Conservation (phyloP, 2,329 filamentous ascomycete genomes). For the Apiospora hydei region DNA sequence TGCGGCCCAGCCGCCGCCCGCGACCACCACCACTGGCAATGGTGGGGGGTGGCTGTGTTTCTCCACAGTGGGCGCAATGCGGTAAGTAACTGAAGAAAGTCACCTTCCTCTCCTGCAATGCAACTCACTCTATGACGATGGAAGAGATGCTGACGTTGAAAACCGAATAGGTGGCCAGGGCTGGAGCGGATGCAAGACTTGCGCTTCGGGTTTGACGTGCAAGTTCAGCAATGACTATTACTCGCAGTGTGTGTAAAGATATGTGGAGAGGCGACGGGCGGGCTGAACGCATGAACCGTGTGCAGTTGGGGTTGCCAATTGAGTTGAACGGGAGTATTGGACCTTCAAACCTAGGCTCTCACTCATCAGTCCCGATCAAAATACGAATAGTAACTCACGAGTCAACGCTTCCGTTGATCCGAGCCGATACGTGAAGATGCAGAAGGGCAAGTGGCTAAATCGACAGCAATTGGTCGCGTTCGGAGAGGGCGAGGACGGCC, state of each 20-base stretch:
- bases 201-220: slow-evolving; percentile 45
- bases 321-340: neutral
- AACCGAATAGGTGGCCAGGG: slow-evolving; percentile 9
- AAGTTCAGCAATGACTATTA: slow-evolving; percentile 41
- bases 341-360: neutral
- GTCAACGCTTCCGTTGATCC: too few species aligned
- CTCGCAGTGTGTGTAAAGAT: slow-evolving; percentile 36
- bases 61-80: slow-evolving; percentile 14
- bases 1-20: slow-evolving; percentile 23
- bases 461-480: neutral
- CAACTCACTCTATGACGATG: neutral
- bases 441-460: neutral
- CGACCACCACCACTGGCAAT: neutral
- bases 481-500: neutral
- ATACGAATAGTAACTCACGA: neutral
- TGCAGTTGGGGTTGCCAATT: neutral
- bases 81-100: neutral
- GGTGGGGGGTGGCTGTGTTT: slow-evolving; percentile 15
- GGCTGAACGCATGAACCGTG: neutral
- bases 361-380: neutral
- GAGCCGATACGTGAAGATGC: neutral
- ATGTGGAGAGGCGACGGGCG: too few species aligned
- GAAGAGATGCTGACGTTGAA: neutral
- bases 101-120: too few species aligned
- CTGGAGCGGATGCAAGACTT: slow-evolving; percentile 32